Evolutionary conservation across 2,329 filamentous ascomycete species (phyloP).

Genomic region (Monilinia vaccinii-corymbosi): DNA sequence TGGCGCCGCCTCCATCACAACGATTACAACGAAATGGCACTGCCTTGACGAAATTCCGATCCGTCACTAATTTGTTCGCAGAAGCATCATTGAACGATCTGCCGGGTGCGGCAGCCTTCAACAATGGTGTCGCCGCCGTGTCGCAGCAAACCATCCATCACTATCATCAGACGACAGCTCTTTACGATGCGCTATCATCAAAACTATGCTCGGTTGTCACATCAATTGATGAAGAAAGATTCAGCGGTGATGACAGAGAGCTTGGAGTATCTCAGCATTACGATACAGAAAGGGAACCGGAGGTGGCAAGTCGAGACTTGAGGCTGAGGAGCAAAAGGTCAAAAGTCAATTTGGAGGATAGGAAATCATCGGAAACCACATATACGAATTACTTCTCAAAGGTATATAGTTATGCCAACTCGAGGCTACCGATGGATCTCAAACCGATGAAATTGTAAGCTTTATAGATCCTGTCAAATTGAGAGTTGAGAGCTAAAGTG

Average conservation of each 20-base stretch:
- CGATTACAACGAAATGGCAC: slow-evolving; percentile 12
- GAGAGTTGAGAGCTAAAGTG: background rate
- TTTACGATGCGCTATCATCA: slow-evolving; percentile 51
- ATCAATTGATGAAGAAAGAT: slow-evolving; percentile 56
- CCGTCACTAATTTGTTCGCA: slow-evolving; percentile 30
- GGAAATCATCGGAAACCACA: slow-evolving; percentile 31
- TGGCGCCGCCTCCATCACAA: slow-evolving; percentile 12
- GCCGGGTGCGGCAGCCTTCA: slow-evolving; percentile 32
- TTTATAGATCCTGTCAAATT: background rate
- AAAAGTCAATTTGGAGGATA: slow-evolving; percentile 30
- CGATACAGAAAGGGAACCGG: slow-evolving; percentile 16
- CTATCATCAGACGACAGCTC: slow-evolving; percentile 36
- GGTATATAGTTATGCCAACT: slow-evolving; percentile 71
- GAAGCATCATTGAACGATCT: slow-evolving; percentile 29
- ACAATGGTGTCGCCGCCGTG: slow-evolving; percentile 37
- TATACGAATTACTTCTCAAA: slow-evolving; percentile 61
- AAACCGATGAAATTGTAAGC: slow-evolving; percentile 55
- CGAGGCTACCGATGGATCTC: slow-evolving; percentile 58
- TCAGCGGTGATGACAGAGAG: slow-evolving; percentile 44
- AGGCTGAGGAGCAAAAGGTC: slow-evolving; percentile 25
- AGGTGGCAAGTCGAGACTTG: slow-evolving; percentile 12
- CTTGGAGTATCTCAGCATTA: slow-evolving; percentile 30
- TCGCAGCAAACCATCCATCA: slow-evolving; percentile 37
- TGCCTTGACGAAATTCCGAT: slow-evolving; percentile 20
- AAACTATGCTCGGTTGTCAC: slow-evolving; percentile 63